Conservation (phyloP, 2,329 filamentous ascomycete species). For the Penicillium olsonii region DNA sequence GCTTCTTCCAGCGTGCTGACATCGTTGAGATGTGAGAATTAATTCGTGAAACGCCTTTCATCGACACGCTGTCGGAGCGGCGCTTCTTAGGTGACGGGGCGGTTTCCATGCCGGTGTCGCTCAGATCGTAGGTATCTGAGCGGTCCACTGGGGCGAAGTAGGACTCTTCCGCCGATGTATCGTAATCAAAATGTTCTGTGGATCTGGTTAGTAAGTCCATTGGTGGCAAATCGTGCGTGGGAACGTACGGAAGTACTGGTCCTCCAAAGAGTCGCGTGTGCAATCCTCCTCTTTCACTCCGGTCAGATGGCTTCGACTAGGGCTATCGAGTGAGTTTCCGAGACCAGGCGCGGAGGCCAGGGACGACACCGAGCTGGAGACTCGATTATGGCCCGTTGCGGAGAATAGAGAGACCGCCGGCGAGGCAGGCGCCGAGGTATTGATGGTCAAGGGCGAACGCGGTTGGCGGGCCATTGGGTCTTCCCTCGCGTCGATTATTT, state of each 20-base stretch:
- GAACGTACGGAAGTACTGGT: constrained; percentile 73
- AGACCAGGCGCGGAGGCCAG: constrained; percentile 62
- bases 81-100: constrained; percentile 58
- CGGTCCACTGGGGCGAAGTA: constrained; percentile 31
- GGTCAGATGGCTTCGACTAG: constrained; percentile 67
- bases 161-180: constrained; percentile 31
- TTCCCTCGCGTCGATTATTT: constrained; percentile 36
- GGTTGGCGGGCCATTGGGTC: constrained; percentile 24
- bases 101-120: constrained; percentile 64
- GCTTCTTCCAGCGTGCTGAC: constrained; percentile 52
- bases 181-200: constrained; percentile 41
- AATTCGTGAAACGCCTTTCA: constrained; percentile 65
- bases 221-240: constrained; percentile 3
- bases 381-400: constrained; percentile 38
- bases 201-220: constrained; percentile 6
- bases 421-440: constrained; percentile 42
- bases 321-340: constrained; percentile 50
- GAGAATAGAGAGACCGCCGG: constrained; percentile 45
- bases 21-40: constrained; percentile 70
- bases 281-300: constrained; percentile 83
- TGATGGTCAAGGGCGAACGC: constrained; percentile 34
- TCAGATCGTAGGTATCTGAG: constrained; percentile 49
- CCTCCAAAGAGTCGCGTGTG: constrained; percentile 62
- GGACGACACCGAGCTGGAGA: constrained; percentile 74
- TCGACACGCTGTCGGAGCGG: constrained; percentile 50